A percentile compares a stretch with the other conserved stretches of the same genome.
phyloP scores from a whole-genome alignment of 164 flowering plant genomes.

The Nymphaea thermarum region DNA sequence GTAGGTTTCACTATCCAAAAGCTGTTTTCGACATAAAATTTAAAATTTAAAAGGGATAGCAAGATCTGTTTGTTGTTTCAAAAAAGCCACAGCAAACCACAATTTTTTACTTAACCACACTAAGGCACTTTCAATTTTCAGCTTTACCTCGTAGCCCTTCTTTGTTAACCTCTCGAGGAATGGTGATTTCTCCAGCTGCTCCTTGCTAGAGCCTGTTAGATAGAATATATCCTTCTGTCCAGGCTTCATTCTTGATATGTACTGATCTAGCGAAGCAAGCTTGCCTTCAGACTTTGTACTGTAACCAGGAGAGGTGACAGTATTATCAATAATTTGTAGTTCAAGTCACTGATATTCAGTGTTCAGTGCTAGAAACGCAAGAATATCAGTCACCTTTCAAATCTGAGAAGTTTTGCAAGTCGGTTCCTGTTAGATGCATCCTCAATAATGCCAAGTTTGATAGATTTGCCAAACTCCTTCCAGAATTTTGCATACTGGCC shows the following conservation, averaged over 20 bases:
- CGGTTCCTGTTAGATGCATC: slow-evolving; percentile 93
- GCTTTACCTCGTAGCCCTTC: slow-evolving; percentile 76
- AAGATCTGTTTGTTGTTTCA: too few relatives aligned
- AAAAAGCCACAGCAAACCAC: neutral
- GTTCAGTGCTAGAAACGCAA: neutral
- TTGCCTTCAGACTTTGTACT: slow-evolving; percentile 85
- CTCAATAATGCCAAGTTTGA: slow-evolving; percentile 93
- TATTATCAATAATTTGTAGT: too few relatives aligned
- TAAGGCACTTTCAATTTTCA: neutral
- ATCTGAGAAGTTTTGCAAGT: slow-evolving; percentile 89
- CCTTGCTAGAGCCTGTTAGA: slow-evolving; percentile 88
- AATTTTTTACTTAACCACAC: neutral
- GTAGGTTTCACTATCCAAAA: too few relatives aligned
- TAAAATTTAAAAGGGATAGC: too few relatives aligned
- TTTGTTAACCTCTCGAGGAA: slow-evolving; percentile 93
- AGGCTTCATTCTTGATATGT: slow-evolving; percentile 87
- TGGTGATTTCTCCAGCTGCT: slow-evolving; percentile 89
- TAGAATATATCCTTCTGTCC: slow-evolving; percentile 97
- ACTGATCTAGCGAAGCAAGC: slow-evolving; percentile 78
- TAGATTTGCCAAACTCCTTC: slow-evolving; percentile 96
- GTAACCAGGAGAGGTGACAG: slow-evolving; percentile 6
- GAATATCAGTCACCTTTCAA: slow-evolving; percentile 57
- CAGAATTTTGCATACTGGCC: slow-evolving; percentile 89
- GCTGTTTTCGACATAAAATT: too few relatives aligned
- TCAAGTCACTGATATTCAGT: too few relatives aligned